Conservation (phyloP, 306 rosid species). For the Medicago ruthenica region DNA sequence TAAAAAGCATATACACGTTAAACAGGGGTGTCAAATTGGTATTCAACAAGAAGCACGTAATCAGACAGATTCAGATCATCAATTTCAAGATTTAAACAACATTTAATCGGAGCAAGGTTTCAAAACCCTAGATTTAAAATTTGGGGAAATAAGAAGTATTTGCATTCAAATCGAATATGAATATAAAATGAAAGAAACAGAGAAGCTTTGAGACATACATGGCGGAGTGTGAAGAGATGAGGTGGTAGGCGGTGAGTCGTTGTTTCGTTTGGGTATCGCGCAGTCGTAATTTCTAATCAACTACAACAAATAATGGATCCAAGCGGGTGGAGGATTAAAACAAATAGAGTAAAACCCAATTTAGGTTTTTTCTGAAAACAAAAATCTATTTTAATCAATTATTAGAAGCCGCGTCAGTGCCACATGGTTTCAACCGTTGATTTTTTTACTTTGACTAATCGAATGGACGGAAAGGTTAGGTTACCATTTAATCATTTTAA, state of each 20-base stretch:
- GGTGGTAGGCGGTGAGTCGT: not conserved
- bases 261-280: not conserved
- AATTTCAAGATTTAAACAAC: not conserved
- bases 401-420: too few species aligned
- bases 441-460: too few species aligned
- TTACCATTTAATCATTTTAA: too few species aligned
- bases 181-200: not conserved
- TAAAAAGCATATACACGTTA: not conserved
- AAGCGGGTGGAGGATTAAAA: not conserved
- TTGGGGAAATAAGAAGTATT: not conserved
- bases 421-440: too few species aligned
- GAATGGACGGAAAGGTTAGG: too few species aligned
- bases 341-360: too few species aligned
- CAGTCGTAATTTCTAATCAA: not conserved
- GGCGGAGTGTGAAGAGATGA: not conserved
- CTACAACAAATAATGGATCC: not conserved
- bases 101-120: not conserved
- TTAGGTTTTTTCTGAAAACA: too few species aligned
- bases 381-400: too few species aligned
- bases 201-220: not conserved
- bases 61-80: not conserved
- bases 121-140: constrained; percentile 3
- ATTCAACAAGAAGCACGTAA: not conserved
- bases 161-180: not conserved
- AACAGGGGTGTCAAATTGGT: not conserved